phyloP scores from a whole-genome alignment of 2,329 filamentous ascomycete species.

The Verticillium klebahnii region DNA sequence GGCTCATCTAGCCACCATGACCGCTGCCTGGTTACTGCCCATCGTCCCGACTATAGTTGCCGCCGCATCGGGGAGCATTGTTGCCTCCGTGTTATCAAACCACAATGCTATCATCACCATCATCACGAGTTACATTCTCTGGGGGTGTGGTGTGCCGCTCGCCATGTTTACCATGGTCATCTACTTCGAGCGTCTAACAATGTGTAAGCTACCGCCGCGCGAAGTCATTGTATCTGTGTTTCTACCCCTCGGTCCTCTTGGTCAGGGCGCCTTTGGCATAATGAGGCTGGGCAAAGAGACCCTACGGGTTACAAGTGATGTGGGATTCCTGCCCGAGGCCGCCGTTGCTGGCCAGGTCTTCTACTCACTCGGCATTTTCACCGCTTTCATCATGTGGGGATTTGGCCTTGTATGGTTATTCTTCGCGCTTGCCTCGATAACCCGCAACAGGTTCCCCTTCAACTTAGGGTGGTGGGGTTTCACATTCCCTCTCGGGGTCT shows the following conservation, averaged over 20 bases:
- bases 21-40: conserved; percentile 60
- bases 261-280: conserved; percentile 59
- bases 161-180: conserved; percentile 55
- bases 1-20: conserved; percentile 49
- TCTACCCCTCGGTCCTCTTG: conserved; percentile 61
- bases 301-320: conserved; percentile 19
- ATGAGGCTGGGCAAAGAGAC: conserved; percentile 47
- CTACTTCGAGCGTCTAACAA: conserved; percentile 64
- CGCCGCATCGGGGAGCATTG: conserved; percentile 53
- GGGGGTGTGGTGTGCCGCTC: conserved; percentile 61
- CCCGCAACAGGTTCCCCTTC: conserved; percentile 34
- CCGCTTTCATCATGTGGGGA: conserved; percentile 38
- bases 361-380: conserved; percentile 51
- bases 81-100: conserved; percentile 5
- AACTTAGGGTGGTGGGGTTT: conserved; percentile 46
- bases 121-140: conserved; percentile 61
- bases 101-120: conserved; percentile 42
- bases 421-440: conserved; percentile 36
- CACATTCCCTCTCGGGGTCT: conserved; percentile 41
- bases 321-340: conserved; percentile 25
- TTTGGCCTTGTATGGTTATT: conserved; percentile 39
- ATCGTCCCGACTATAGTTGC: conserved; percentile 65
- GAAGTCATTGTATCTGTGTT: conserved; percentile 67
- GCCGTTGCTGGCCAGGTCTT: conserved; percentile 46
- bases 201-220: conserved; percentile 61